Evolutionary conservation across 2,329 filamentous ascomycete species (phyloP), one percentile per base, ranked within the genome.

Genomic region (Diaporthe citri): DNA sequence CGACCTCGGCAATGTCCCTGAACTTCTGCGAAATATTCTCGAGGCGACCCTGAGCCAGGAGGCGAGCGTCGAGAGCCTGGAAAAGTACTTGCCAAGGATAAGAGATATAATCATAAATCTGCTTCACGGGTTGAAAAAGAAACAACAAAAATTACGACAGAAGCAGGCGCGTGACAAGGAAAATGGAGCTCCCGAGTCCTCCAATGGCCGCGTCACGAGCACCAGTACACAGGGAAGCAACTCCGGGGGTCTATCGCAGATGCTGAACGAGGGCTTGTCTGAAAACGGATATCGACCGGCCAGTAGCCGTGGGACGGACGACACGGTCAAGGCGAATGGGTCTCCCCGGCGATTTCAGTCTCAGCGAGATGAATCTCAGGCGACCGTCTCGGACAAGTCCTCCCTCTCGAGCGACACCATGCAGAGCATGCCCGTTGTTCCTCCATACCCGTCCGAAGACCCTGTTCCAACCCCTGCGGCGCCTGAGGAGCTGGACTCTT

Each of bases 101-200:
- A 93, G 97, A 80, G 97, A 99, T 83, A 99, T 99, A 80, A 99
- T 99, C 82, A 98, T 99, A 84, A 98, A 97, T 82, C 88, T 99
- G 41, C 90, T 99, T 12, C 97, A 99, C 82, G 97, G 97, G 3
- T 86, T 99, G 77, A 99, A 99, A 87, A 93, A 96, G 84, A 99
- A 99, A 84, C 97, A 99, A 82, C 96, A 97, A 81, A 95, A 95
- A 80, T 85, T 99, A 80, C 87, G 91, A 39, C 91, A 92, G 80
- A 92, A 90, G 77, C 90, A 92, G 78, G 83, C 87, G 5, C 86
- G 89, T 74, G 91, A 93, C 15, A 88, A 87, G 72, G 88, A 88
- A 85, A 90, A 77, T 39, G 75, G 75, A 28, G 48, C 1, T 22
- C 34, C 64, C 48, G 78, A 78, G 31, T 71, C 75, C 31, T 66